These are phyloP conservation scores for Fraxinus albicans DNA, from an alignment of 305 asterid genomes.

Conservation along the genomic window DNA sequence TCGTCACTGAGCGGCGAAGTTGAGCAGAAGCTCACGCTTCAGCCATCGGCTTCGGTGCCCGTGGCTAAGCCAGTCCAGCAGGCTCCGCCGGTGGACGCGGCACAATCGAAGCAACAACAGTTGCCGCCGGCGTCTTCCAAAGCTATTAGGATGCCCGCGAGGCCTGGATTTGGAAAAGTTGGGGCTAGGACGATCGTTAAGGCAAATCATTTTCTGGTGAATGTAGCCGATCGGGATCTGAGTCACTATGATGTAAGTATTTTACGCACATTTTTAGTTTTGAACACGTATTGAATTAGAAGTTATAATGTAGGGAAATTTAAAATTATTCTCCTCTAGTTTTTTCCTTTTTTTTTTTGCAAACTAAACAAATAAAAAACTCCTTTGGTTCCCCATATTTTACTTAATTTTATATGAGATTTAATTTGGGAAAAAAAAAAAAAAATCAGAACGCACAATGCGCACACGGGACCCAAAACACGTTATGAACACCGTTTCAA, in stretches of 20 bases:
- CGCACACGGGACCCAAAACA: not conserved
- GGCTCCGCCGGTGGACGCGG: slow-evolving; percentile 11
- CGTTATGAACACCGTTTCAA: not conserved
- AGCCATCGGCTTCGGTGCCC: slow-evolving; percentile 2
- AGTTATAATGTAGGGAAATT: not conserved
- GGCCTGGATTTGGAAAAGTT: slow-evolving; percentile 50
- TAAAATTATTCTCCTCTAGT: not conserved
- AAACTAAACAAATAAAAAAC: not conserved
- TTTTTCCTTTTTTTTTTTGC: not conserved
- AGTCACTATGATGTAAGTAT: slow-evolving; percentile 71
- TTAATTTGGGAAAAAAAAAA: not conserved
- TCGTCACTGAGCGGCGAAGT: too few species aligned
- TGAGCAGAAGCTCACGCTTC: too few species aligned
- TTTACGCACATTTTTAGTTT: not conserved
- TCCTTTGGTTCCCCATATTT: not conserved
- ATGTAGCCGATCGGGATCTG: slow-evolving; percentile 46
- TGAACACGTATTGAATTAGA: not conserved
- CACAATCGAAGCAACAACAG: not conserved
- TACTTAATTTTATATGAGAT: not conserved
- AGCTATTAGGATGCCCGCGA: slow-evolving; percentile 29
- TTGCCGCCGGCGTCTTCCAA: slow-evolving; percentile 55
- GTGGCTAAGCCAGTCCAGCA: slow-evolving; percentile 12
- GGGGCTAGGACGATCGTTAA: slow-evolving; percentile 41
- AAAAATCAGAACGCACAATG: not conserved
- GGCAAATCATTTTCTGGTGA: slow-evolving; percentile 66